Base-by-base conservation (phyloP, 176 grass and related monocot genomes). In the Aegilops tauschii region DNA sequence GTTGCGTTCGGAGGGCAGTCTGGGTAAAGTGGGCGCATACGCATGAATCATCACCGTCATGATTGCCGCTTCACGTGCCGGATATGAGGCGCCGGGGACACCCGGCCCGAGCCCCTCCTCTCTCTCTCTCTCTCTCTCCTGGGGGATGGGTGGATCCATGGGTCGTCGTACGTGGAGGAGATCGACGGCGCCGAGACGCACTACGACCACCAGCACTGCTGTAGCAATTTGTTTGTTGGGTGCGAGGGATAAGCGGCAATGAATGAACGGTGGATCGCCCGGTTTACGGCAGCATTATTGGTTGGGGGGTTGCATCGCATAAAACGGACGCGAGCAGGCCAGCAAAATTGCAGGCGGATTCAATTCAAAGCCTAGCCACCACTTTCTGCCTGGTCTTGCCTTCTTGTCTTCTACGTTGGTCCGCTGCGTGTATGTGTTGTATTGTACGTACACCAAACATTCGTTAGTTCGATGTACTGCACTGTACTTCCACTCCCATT, bases 321-420 rank as follows among this genome's bases (percentile, higher is more conserved):
- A 17, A 34, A 25, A 74, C 47, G 13, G 47, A 4, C 18, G 42
- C 25, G 2, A n/a, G 32, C 31, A 1, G 69, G 12, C 40, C 23
- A 30, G 23, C 77, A 68, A 69, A 62, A 56, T 76, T 69, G 49
- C 83, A 28, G 86, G 63, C 80, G 73, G 78, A 61, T 69, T 88
- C 77, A 70, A 69, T 31, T 79, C 56, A 4, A 68, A 42, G 20
- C 54, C 50, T 2, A 3, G 44, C 10, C 37, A 20, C 69, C 79
- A 21, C 20, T 7, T 40, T 40, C 39, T 9, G 12, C 54, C n/a
- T 13, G 3, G 67, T 69, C 32, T 0, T 37, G 35, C 36, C 8
- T 75, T 13, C 5, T 49, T 49, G 72, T 75, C 42, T 29, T 49
- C 39, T 29, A 49, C 27, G 40, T 23, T 6, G 54, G 12, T 14